phyloP scores from a whole-genome alignment of 495 filamentous ascomycete species.

The Trichoderma gamsii region DNA sequence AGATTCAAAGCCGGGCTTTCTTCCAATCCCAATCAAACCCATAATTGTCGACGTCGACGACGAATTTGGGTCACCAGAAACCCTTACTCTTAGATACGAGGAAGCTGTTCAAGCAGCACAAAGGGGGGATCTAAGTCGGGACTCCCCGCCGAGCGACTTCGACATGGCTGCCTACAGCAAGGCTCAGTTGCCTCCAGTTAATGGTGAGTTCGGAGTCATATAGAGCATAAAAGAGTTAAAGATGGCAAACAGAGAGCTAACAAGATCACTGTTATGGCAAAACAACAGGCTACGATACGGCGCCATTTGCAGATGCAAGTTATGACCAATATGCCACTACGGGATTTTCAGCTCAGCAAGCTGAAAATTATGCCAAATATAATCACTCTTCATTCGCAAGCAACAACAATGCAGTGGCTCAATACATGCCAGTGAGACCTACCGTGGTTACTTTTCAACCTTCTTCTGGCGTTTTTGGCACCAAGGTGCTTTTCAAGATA shows the following conservation, averaged over 20 bases:
- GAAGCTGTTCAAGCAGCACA: slow-evolving; percentile 37
- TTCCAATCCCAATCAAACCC: slow-evolving; percentile 21
- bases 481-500: slow-evolving; percentile 65
- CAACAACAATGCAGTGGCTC: slow-evolving; percentile 43
- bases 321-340: slow-evolving; percentile 41
- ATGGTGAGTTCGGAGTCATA: slow-evolving; percentile 28
- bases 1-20: slow-evolving; percentile 23
- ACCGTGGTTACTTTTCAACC: slow-evolving; percentile 63
- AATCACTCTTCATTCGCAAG: slow-evolving; percentile 49
- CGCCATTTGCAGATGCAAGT: slow-evolving; percentile 37
- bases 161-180: slow-evolving; percentile 54
- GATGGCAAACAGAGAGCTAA: neutral
- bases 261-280: slow-evolving; percentile 28
- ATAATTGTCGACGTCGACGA: slow-evolving; percentile 31
- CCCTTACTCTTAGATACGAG: slow-evolving; percentile 28
- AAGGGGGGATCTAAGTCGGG: slow-evolving; percentile 35
- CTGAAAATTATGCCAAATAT: slow-evolving; percentile 43
- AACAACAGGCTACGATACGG: slow-evolving; percentile 41
- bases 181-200: slow-evolving; percentile 36
- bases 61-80: slow-evolving; percentile 27
- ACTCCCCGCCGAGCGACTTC: slow-evolving; percentile 30
- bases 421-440: slow-evolving; percentile 44
- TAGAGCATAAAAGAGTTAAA: too few relatives aligned
- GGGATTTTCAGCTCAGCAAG: slow-evolving; percentile 34
- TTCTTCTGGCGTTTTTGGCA: slow-evolving; percentile 57